Evolutionary conservation across 768 basidiomycete species (phyloP).

Genomic region (Royoungia palumana): DNA sequence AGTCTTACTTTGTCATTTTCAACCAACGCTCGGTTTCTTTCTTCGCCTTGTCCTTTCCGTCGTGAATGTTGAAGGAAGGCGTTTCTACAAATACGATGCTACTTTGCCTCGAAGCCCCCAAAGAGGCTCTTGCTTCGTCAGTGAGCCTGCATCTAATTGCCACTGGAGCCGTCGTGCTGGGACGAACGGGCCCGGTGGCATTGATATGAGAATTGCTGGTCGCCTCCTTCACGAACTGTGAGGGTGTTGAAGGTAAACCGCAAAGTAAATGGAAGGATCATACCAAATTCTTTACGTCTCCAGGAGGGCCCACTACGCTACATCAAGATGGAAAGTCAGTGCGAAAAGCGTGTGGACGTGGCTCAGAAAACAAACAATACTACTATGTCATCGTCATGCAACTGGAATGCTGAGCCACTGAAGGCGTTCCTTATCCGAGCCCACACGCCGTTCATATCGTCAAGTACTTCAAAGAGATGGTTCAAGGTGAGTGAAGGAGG

Average conservation of each 20-base stretch:
- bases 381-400: conserved; percentile 13
- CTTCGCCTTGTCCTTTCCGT: background rate
- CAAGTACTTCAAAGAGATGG: no score
- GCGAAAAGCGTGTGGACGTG: no score
- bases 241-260: background rate
- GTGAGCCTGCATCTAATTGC: conserved; percentile 14
- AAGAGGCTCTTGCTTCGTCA: background rate
- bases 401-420: background rate
- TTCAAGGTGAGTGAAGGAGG: no score
- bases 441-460: no score
- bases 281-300: conserved; percentile 20
- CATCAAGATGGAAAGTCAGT: background rate
- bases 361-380: conserved; percentile 15
- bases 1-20: background rate
- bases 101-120: background rate
- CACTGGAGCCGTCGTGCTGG: background rate
- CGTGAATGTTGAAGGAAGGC: conserved; percentile 12
- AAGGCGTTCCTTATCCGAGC: no score
- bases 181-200: background rate
- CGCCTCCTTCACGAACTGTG: conserved; percentile 9
- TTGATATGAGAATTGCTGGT: background rate
- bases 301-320: conserved; percentile 19
- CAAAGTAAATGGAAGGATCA: background rate
- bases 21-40: conserved; percentile 7
- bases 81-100: conserved; percentile 23